Base-by-base conservation (phyloP, 805 yeast genomes). In the Metschnikowia bowlesiae region DNA sequence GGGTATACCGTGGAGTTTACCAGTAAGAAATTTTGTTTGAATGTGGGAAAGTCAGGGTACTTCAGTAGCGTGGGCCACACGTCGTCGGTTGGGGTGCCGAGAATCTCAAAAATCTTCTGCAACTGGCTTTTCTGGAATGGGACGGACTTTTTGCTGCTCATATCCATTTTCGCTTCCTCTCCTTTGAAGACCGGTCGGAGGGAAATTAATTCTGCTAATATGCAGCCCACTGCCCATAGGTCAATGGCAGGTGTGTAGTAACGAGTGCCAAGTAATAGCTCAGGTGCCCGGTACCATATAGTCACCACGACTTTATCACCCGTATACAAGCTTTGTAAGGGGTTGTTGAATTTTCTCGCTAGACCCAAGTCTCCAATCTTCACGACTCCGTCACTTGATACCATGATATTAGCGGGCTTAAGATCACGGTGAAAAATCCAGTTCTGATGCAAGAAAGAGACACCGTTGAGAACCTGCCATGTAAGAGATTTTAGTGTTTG, bases 341-440 rank as follows among this genome's bases (percentile, higher is more conserved):
- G 92, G 60, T 89, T 87, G 56, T 85, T 85, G 69, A 90, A 91
- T 60, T 87, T 82, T 52, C 98, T 76, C 0, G 97, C 97, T 34
- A 91, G 73, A 1, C 98, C 98, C 58, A 91, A 75, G 70, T 92
- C 99, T 22, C 98, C 99, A 53, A 92, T 91, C 66, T 94, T 94
- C 16, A 92, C 94, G n/a, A 83, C 82, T 0, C 99, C 99, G 51
- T 80, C 82, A 8, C 84, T 78, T 0, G 96, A 83, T 0, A 92
- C 96, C 98, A 92, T 94, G 56, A 94, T 92, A 68, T 92, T 92
- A 2, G 99, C 99, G 1, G 99, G 99, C 62, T 94, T 94, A 55
- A 94, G 76, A 68, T 94, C 99, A 54, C 99, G 77, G 68, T 94
- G 99, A 46, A 94, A 73, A 2, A 94, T 84, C 98, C 99, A 94